Evolutionary conservation across 2,329 filamentous ascomycete genomes (phyloP), one percentile per base, ranked within the genome.

Genomic region (Monilinia aucupariae): DNA sequence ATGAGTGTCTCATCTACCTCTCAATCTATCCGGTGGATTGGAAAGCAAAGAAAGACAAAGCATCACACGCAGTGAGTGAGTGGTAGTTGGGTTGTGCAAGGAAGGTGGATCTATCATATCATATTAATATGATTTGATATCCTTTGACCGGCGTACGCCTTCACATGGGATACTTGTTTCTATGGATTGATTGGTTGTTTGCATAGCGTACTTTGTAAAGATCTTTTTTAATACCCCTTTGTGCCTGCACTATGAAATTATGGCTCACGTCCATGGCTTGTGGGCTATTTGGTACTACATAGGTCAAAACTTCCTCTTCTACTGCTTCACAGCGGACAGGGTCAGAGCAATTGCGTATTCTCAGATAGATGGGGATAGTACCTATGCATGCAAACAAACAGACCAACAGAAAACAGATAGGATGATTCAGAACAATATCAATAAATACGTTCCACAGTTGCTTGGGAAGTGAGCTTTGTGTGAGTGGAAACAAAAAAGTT

Each of bases 11-110:
- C 41, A 56, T 34, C 27, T 56, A 56, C 30, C n/a, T 34, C 27
- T 56, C 41, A 47, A 56, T 56, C 41, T 56, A 47, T 20, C n/a
- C 15, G 41, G 34, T 56, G 30, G 54, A 47, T 56, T 56, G 54
- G 54, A 56, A 56, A 55, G 53, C 27, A 27, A 45, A 45, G 25
- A 25, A 2, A 47, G 30, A 32, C 54, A 56, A 27, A 27, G 41
- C 41, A 56, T 56, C 22, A 34, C 53, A 45, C 41, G 39, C 54
- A 47, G 54, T 30, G n/a, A n/a, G n/a, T 30, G 41, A 56, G 54
- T 9, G 54, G 34, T 56, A 56, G 34, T 55, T 56, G 41, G 54
- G 43, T 32, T 56, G 27, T 56, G 54, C 37, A 34, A 1, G 20
- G 39, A 22, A 47, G 41, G 39, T 39, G 22, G 41, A 41, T 39